Evolutionary conservation across 1,284 basidiomycete genomes (phyloP), one percentile per base, ranked within the genome.

Genomic region (Stereum hirsutum): DNA sequence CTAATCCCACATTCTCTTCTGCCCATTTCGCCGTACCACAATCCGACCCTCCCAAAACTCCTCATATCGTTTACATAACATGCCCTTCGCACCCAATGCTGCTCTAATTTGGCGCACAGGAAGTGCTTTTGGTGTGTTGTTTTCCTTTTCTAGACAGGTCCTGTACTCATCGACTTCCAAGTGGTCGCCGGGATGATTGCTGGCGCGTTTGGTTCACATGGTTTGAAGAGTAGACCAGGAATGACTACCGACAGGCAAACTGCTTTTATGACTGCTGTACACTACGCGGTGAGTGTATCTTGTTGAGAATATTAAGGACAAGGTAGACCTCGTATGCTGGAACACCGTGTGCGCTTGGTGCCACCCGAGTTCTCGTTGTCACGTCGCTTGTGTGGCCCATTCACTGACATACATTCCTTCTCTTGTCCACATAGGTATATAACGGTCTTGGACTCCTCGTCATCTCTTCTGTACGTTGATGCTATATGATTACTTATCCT

Each of bases 371-470:
- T n/a, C n/a, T n/a, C n/a, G n/a, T n/a, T n/a, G n/a, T n/a, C n/a
- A n/a, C n/a, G n/a, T n/a, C 17, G 28, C 17, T 27, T 34, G 20
- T 26, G 12, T 37, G n/a, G 4, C 12, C n/a, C 19, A 37, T 48
- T 34, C 39, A 28, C 27, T 24, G 30, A 37, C 43, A 43, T 36
- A 31, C 11, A 31, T 26, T 36, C 6, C 6, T 42, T 31, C n/a
- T n/a, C n/a, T n/a, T n/a, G n/a, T n/a, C n/a, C n/a, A n/a, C n/a
- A 27, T 47, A 87, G 81, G 71, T 90, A 39, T 81, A 75, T 58
- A 90, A 91, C 52, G 89, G 89, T 12, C 68, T 92, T 14, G 84
- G 74, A 0, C 62, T 91, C 31, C 63, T 91, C 49, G 63, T 79
- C 6, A 61, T 90, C n/a, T n/a, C n/a, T n/a, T n/a, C n/a, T n/a